Base-by-base conservation (phyloP, 2,329 filamentous ascomycete species). In the Fusarium sambucinum region DNA sequence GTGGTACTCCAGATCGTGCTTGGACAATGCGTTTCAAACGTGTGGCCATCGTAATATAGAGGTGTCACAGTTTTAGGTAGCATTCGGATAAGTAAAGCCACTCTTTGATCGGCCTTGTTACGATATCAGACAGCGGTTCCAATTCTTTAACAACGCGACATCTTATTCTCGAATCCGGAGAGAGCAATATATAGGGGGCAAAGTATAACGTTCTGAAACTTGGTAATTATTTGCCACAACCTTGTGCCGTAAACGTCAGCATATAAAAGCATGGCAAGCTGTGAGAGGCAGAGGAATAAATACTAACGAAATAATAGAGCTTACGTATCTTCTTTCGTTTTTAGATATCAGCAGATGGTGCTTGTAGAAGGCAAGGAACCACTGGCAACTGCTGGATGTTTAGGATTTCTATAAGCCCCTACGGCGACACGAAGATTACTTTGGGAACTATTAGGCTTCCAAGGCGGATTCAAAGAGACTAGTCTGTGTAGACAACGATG, bases 391-490 rank as follows among this genome's bases (percentile, higher is more conserved):
- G 3, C 27, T 64, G 11, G 25, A 53, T 8, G 29, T 32, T 3
- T 12, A 21, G 7, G 59, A 59, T 4, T 64, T 59, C 2, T 9
- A 41, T 1, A 25, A 30, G 0, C 61, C 41, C 5, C 21, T 58
- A 7, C 30, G 53, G 7, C 5, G 13, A 9, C 41, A 40, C 5
- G 40, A 35, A 2, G 37, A 38, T 5, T 64, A 64, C 19, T 48
- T 53, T 3, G 30, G 46, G 7, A 48, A 53, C 19, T 64, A 64
- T 8, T 9, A 41, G 17, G 21, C 25, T 27, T 64, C 46, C 1
- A 64, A 64, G 16, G 46, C 46, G 3, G n/a, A 23, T 7, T 41
- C 41, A 6, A 59, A 64, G 14, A 52, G 53, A 1, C 21, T 59
- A 2, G 46, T 59, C 1, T 59, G 46, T 23, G 37, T 17, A 1